Evolutionary conservation across 495 filamentous ascomycete genomes (phyloP).

Genomic region (Ascobolus immersus): DNA sequence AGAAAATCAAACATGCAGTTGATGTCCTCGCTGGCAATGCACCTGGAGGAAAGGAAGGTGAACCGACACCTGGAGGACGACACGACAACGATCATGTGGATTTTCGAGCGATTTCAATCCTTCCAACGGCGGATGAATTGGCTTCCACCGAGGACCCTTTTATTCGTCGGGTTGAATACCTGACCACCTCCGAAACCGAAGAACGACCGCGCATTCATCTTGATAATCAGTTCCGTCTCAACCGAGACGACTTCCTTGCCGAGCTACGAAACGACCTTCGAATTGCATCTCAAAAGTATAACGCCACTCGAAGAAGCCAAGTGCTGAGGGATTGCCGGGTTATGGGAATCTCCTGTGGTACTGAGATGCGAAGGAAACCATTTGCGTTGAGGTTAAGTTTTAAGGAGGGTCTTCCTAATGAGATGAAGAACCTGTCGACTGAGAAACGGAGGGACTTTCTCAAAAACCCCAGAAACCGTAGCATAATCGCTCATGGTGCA

Average conservation of each 20-base stretch:
- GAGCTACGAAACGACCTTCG: conserved; percentile 20
- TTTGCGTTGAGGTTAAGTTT: conserved; percentile 25
- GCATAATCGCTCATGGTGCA: conserved; percentile 32
- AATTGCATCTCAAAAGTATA: conserved; percentile 20
- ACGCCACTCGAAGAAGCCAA: conserved; percentile 17
- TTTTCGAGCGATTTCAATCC: conserved; percentile 35
- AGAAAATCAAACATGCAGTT: conserved; percentile 23
- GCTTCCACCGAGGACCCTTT: conserved; percentile 30
- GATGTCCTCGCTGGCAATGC: conserved; percentile 5
- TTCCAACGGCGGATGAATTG: conserved; percentile 48
- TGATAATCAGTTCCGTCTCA: conserved; percentile 56
- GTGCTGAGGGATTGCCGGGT: conserved; percentile 13
- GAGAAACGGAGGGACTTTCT: conserved; percentile 23
- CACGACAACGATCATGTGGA: conserved; percentile 54
- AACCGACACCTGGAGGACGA: conserved; percentile 32
- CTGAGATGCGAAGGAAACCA: conserved; percentile 13
- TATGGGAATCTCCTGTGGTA: conserved; percentile 13
- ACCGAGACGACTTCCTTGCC: conserved; percentile 32
- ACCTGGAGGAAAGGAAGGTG: conserved; percentile 2
- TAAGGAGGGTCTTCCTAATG: conserved; percentile 20
- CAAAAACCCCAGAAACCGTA: too few species aligned
- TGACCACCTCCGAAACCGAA: conserved; percentile 13
- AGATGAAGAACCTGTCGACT: too few species aligned
- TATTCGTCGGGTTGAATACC: conserved; percentile 24
- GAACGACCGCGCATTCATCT: conserved; percentile 28